Percentiles rank a stretch among this genome's conserved stretches.
phyloP scores from a whole-genome alignment of 148 eudicot species.

The Rhododendron kiyosumense region DNA sequence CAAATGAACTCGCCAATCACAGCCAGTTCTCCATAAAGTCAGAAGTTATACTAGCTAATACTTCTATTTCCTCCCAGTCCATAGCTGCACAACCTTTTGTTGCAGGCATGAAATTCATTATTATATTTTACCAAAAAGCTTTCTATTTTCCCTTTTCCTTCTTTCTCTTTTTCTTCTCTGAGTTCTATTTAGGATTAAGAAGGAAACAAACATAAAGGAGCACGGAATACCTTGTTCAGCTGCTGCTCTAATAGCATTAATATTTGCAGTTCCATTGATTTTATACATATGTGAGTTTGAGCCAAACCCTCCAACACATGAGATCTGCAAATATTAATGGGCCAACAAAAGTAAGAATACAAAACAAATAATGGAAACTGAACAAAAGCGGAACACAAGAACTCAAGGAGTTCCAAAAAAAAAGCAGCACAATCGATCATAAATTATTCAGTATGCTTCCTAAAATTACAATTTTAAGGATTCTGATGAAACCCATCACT shows the following conservation, averaged over 20 bases:
- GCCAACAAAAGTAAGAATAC: neutral
- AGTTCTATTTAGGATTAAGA: neutral
- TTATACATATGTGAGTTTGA: constrained; percentile 89
- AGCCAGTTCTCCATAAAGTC: neutral
- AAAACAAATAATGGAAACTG: neutral
- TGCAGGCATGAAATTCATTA: neutral
- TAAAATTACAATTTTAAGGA: neutral
- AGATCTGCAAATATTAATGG: constrained; percentile 51
- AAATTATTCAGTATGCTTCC: neutral
- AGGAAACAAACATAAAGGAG: neutral
- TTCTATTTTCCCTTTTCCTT: neutral
- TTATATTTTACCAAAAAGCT: neutral
- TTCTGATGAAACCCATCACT: neutral
- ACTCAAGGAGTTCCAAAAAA: neutral
- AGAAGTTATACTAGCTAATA: neutral
- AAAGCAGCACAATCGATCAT: neutral
- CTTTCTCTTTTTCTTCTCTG: neutral
- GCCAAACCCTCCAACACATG: constrained; percentile 98
- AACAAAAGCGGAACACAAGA: neutral
- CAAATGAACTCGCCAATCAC: neutral
- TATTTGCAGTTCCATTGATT: constrained; percentile 93
- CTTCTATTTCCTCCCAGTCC: neutral
- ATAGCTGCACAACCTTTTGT: neutral
- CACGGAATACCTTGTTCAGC: constrained; percentile 64
- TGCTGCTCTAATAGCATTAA: constrained; percentile 91